A percentile compares a stretch with the other conserved stretches of the same genome.
These are phyloP conservation scores for Lolium perenne DNA, from an alignment of 176 grass and related monocot genomes.

Conservation along the genomic window DNA sequence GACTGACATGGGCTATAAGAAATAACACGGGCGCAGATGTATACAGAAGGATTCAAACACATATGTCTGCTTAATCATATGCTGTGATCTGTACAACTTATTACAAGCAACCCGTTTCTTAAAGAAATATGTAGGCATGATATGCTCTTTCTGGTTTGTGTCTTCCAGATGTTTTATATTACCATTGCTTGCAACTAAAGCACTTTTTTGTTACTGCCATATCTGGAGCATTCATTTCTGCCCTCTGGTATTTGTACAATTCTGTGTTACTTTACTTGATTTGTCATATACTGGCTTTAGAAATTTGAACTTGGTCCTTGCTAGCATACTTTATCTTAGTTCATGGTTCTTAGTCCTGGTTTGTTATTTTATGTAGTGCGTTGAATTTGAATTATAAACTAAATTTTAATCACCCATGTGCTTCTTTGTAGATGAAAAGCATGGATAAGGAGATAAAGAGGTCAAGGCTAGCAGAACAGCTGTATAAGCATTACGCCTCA, in stretches of 20 bases:
- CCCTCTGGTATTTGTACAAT: constrained; percentile 8
- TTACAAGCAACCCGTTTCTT: neutral
- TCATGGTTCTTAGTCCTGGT: constrained; percentile 33
- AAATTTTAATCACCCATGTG: constrained; percentile 21
- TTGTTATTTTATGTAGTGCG: constrained; percentile 11
- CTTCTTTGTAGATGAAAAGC: constrained; percentile 80
- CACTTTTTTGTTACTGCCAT: neutral
- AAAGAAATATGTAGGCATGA: constrained; percentile 6
- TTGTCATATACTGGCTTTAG: constrained; percentile 9
- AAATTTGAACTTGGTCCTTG: constrained; percentile 14
- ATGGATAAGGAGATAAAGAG: constrained; percentile 88
- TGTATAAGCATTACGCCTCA: constrained; percentile 90
- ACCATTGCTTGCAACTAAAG: neutral
- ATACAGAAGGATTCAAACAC: neutral
- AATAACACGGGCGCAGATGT: neutral
- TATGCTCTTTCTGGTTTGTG: constrained; percentile 15
- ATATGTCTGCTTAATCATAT: neutral
- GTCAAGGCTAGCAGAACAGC: constrained; percentile 80
- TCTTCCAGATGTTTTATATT: neutral
- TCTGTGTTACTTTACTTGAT: neutral
- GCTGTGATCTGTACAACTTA: constrained; percentile 22
- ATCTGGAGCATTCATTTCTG: neutral
- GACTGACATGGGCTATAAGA: neutral
- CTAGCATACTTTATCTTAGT: constrained; percentile 26
- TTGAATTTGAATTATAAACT: neutral